Percentiles rank a stretch among this genome's conserved stretches.
These are phyloP conservation scores for Alternaria viburni DNA, from an alignment of 2,329 filamentous ascomycete genomes.

Conservation along the genomic window DNA sequence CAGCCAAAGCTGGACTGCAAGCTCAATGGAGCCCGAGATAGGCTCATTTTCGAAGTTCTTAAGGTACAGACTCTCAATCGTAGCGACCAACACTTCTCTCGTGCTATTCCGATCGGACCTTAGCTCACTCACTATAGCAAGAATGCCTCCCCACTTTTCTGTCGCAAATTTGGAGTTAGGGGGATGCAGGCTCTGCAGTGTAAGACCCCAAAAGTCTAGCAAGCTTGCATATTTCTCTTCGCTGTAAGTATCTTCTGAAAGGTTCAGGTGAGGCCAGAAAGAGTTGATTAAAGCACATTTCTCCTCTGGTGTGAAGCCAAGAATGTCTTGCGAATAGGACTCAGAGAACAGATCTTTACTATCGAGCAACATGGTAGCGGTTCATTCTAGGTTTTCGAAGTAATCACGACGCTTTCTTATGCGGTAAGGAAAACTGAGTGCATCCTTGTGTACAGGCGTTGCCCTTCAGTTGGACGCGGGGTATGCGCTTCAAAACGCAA, in stretches of 20 bases:
- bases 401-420: no score
- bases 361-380: no score
- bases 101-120: neutral
- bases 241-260: no score
- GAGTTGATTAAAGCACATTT: neutral
- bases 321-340: neutral
- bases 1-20: neutral
- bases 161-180: neutral
- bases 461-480: no score
- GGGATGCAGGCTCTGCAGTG: neutral
- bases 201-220: neutral
- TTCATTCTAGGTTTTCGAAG: no score
- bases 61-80: neutral
- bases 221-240: no score
- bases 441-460: no score
- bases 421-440: no score
- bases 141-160: neutral
- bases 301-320: neutral
- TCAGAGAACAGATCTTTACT: neutral
- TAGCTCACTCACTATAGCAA: neutral
- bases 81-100: neutral
- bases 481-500: no score
- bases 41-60: neutral
- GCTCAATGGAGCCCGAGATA: neutral
- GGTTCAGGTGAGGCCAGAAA: neutral